These are phyloP conservation scores for Sordariomycetes sp. DNA, from an alignment of 2,329 filamentous ascomycete species.

Conservation along the genomic window DNA sequence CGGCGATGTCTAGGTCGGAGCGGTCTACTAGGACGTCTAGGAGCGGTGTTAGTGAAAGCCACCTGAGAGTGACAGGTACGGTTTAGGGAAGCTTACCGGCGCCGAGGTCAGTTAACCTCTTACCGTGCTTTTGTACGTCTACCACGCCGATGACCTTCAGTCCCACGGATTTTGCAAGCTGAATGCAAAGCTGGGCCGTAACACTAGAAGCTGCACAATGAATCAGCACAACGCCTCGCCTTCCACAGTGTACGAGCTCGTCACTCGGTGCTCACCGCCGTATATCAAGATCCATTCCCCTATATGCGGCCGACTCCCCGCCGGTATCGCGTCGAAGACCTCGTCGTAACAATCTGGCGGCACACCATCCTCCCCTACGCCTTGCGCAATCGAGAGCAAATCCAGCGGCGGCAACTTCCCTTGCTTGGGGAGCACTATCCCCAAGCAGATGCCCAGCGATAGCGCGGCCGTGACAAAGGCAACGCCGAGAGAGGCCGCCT, in stretches of 20 bases:
- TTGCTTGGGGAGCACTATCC: conserved; percentile 42
- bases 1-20: conserved; percentile 49
- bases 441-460: conserved; percentile 55
- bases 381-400: not conserved
- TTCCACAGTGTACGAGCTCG: not conserved
- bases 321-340: conserved; percentile 1
- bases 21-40: conserved; percentile 58
- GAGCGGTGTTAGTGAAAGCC: not conserved
- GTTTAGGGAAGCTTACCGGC: not conserved
- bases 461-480: conserved; percentile 58
- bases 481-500: conserved; percentile 52
- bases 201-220: conserved; percentile 12
- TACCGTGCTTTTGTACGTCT: conserved; percentile 53
- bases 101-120: conserved; percentile 1
- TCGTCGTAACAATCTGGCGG: conserved; percentile 2
- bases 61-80: not conserved
- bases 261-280: not conserved
- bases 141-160: conserved; percentile 53
- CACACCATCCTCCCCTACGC: not conserved
- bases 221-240: not conserved
- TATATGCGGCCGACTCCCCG: not conserved
- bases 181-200: conserved; percentile 51
- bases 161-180: conserved; percentile 54
- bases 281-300: conserved; percentile 5
- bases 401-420: not conserved